Conservation (phyloP, 1,284 basidiomycete genomes). For the Rugosomyces carneus region DNA sequence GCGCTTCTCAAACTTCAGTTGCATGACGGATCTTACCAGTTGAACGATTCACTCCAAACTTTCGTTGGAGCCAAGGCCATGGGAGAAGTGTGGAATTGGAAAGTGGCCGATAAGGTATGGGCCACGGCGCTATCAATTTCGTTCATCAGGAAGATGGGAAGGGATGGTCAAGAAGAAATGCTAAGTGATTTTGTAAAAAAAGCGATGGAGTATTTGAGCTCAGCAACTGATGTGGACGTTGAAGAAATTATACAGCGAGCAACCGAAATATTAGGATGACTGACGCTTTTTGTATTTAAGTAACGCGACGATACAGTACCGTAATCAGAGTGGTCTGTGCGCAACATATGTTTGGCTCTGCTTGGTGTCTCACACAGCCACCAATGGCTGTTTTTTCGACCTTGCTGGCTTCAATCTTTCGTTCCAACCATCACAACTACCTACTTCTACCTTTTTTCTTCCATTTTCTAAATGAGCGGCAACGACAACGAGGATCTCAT, state of each 20-base stretch:
- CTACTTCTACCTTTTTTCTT: constrained; percentile 15
- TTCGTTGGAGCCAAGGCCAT: constrained; percentile 18
- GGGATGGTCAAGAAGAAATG: constrained; percentile 19
- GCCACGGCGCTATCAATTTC: constrained; percentile 25
- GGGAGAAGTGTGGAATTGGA: constrained; percentile 13
- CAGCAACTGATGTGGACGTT: not conserved
- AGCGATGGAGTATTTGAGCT: constrained; percentile 20
- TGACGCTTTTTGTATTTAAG: not conserved
- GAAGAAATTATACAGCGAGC: constrained; percentile 11
- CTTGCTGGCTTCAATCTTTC: constrained; percentile 12
- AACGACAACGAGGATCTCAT: constrained; percentile 83
- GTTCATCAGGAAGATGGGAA: constrained; percentile 20
- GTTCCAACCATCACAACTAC: constrained; percentile 27
- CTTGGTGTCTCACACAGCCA: constrained; percentile 18
- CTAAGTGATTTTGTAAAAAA: constrained; percentile 23
- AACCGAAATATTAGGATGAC: not conserved
- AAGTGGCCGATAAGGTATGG: constrained; percentile 21
- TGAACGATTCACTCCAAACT: constrained; percentile 21
- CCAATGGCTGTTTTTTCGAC: constrained; percentile 13
- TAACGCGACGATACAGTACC: too few species aligned
- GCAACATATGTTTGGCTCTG: constrained; percentile 13
- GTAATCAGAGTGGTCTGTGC: constrained; percentile 27
- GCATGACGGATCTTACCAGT: constrained; percentile 42
- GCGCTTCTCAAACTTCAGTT: constrained; percentile 33
- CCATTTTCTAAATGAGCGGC: constrained; percentile 49